Percentiles rank a stretch among this genome's conserved stretches.
These are phyloP conservation scores for Apiospora arundinis DNA, from an alignment of 2,329 filamentous ascomycete species.

Conservation along the genomic window DNA sequence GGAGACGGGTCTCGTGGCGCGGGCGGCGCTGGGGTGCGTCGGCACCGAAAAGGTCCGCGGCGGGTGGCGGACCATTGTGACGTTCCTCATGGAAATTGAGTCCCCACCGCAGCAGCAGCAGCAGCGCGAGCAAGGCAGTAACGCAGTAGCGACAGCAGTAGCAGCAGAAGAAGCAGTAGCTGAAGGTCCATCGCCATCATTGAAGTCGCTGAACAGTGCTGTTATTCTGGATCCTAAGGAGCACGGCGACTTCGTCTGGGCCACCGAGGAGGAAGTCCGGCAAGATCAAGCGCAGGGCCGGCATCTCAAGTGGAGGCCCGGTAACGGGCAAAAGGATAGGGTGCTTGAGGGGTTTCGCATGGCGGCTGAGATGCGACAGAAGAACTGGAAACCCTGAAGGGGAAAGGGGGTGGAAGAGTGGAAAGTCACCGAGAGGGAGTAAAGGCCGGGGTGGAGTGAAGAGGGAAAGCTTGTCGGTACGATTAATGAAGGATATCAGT, in stretches of 20 bases:
- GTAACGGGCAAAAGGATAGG: not conserved
- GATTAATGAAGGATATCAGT: no score
- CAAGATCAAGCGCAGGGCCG: not conserved
- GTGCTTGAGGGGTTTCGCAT: not conserved
- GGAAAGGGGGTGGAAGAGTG: no score
- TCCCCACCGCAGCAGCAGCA: not conserved
- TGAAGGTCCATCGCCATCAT: not conserved
- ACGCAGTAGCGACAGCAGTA: not conserved
- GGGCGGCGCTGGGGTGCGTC: not conserved
- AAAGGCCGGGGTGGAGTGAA: no score
- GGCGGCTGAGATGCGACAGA: not conserved
- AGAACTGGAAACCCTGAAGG: no score
- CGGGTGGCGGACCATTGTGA: not conserved
- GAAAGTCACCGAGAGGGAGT: no score
- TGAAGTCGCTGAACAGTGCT: not conserved
- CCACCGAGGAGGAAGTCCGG: not conserved
- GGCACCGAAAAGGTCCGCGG: no score
- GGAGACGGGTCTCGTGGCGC: not conserved
- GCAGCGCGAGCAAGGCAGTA: not conserved
- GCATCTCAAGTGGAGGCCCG: not conserved
- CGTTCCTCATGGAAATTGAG: not conserved
- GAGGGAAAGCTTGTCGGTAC: no score
- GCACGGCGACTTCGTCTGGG: not conserved
- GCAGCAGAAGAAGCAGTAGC: no score
- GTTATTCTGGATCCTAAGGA: conserved; percentile 8